Evolutionary conservation across 495 filamentous ascomycete species (phyloP).

Genomic region (Pseudevernia furfuracea): DNA sequence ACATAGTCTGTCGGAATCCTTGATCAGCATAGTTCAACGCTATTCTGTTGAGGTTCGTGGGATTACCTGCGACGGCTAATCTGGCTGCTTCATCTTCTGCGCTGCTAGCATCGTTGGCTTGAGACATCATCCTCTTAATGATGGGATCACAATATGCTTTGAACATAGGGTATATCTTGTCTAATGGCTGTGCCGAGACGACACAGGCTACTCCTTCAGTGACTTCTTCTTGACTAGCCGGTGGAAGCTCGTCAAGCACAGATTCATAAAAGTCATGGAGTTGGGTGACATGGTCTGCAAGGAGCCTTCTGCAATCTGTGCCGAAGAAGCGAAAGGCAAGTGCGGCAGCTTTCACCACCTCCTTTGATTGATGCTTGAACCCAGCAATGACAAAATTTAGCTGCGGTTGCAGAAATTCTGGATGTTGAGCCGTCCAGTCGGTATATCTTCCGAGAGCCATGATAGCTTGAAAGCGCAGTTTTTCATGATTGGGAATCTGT

Average conservation of each 20-base stretch:
- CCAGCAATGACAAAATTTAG: constrained; percentile 89
- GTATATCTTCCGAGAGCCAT: constrained; percentile 96
- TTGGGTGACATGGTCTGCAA: constrained; percentile 70
- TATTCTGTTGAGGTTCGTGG: neutral
- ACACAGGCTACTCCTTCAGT: constrained; percentile 92
- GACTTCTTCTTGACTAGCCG: constrained; percentile 83
- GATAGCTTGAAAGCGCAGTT: constrained; percentile 91
- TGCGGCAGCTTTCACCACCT: constrained; percentile 84
- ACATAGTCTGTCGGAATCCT: constrained; percentile 57
- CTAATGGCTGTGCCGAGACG: constrained; percentile 72
- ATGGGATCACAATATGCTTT: constrained; percentile 94
- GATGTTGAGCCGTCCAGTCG: constrained; percentile 92
- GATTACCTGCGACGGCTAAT: constrained; percentile 71
- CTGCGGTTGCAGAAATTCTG: constrained; percentile 82
- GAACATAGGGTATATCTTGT: constrained; percentile 71
- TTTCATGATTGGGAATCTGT: constrained; percentile 91
- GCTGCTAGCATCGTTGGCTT: constrained; percentile 76
- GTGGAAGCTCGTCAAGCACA: constrained; percentile 74
- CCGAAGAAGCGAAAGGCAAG: constrained; percentile 96
- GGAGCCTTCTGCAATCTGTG: constrained; percentile 78
- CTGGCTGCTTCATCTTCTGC: constrained; percentile 72
- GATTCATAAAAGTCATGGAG: constrained; percentile 88
- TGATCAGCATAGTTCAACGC: constrained; percentile 25
- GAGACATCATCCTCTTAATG: constrained; percentile 72
- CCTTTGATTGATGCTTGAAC: constrained; percentile 75